These are phyloP conservation scores for Syzygium aqueum DNA, from an alignment of 345 rosid species.

Conservation along the genomic window DNA sequence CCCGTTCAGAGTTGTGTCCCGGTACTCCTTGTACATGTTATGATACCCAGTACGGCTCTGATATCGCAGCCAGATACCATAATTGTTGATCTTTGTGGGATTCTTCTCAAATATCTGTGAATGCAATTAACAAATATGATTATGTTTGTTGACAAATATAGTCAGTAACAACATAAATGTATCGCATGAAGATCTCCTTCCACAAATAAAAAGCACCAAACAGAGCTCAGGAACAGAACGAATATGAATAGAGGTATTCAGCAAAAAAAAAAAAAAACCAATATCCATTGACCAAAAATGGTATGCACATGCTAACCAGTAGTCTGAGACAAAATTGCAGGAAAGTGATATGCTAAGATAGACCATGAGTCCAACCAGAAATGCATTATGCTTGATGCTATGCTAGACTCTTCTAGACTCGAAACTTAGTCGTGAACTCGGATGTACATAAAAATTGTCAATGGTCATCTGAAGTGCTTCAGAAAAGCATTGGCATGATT, in stretches of 20 bases:
- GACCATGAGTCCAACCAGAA: not conserved
- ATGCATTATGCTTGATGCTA: not conserved
- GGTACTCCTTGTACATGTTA: constrained; percentile 26
- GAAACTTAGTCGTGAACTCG: not conserved
- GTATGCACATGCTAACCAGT: not conserved
- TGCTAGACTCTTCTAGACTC: not conserved
- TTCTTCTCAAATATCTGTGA: constrained; percentile 25
- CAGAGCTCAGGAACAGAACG: not conserved
- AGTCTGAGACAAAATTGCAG: not conserved
- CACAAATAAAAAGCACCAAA: not conserved
- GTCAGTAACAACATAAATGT: not conserved
- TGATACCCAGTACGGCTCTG: constrained; percentile 25
- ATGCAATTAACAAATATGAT: not conserved
- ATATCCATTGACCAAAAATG: not conserved
- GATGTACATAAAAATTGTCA: not conserved
- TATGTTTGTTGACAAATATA: no score
- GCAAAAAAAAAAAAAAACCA: not conserved
- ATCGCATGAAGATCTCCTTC: not conserved
- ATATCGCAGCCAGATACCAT: constrained; percentile 21
- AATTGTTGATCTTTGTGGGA: constrained; percentile 23
- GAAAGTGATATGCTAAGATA: not conserved
- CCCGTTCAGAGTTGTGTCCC: constrained; percentile 25
- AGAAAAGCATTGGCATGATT: not conserved
- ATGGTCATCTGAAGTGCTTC: not conserved
- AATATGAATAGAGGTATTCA: not conserved